Base-by-base conservation (phyloP, 495 filamentous ascomycete species). In the Sphaerosporella brunnea region DNA sequence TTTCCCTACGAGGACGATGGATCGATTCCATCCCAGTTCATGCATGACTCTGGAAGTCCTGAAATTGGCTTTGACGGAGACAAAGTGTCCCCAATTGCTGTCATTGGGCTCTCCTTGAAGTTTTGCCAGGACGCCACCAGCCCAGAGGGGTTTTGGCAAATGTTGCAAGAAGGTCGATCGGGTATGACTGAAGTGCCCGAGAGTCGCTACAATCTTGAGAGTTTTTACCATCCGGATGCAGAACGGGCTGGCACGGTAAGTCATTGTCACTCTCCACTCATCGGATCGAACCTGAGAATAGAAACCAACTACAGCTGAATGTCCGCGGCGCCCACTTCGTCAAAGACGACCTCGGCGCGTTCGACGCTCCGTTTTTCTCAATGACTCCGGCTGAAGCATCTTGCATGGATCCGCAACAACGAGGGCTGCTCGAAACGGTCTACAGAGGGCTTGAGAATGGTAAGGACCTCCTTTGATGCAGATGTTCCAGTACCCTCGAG, bases 121-220 rank as follows among this genome's bases (percentile, higher is more conserved):
- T 66, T 75, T 42, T 68, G 73, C 0, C 68, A 69, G 10, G 67
- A 69, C 43, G 73, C 73, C 16, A 61, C 66, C n/a, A 73, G 62
- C 13, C 65, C 70, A 9, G 69, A 70, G 18, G 65, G 71, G 37
- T 72, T 78, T 45, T 78, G 73, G 73, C 65, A 75, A 30, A 55
- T 75, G 13, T 62, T 72, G 11, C 5, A 15, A 20, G 36, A 39
- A 8, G 36, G 19, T n/a, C 36, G 36, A 55, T 36, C 54, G 69
- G 46, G 46, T 52, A 24, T 53, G 51, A 25, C 53, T 56, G 18
- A 53, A 48, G 48, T 48, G 9, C 67, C 68, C 0, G 32, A 47
- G 1, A 53, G 51, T 15, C 61, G 68, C 51, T 71, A 68, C 57
- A 71, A 70, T 50, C 59, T 64, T 2, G 64, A 66, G 13, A 58